A percentile compares a stretch with the other conserved stretches of the same genome.
Conservation (phyloP, 345 rosid species). For the Euphorbia tirucalli region DNA sequence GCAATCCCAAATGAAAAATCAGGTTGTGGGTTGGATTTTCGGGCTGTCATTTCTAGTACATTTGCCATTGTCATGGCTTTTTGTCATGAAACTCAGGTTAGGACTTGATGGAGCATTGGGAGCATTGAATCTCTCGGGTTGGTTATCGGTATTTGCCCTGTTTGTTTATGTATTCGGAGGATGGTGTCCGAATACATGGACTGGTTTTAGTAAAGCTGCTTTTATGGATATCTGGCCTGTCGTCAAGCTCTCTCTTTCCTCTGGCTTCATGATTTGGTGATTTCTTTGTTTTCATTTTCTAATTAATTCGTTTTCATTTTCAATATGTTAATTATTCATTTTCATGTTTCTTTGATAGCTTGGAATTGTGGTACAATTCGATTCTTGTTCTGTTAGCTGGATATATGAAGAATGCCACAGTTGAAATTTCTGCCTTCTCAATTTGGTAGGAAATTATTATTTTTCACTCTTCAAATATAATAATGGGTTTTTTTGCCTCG, state of each 20-base stretch:
- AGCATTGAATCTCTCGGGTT: constrained; percentile 27
- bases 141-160: constrained; percentile 22
- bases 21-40: constrained; percentile 30
- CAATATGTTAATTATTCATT: neutral
- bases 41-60: constrained; percentile 21
- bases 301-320: neutral
- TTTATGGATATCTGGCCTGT: constrained; percentile 48
- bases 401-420: constrained; percentile 55
- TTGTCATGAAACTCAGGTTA: constrained; percentile 22
- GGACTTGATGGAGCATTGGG: constrained; percentile 41
- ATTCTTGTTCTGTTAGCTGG: constrained; percentile 71
- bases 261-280: constrained; percentile 64
- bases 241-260: constrained; percentile 57
- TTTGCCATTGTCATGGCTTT: constrained; percentile 38
- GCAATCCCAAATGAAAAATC: constrained; percentile 40
- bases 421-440: constrained; percentile 73
- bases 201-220: constrained; percentile 50
- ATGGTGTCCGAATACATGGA: constrained; percentile 71
- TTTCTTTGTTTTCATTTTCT: neutral
- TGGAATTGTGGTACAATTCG: constrained; percentile 76
- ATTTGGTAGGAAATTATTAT: constrained; percentile 53
- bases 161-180: constrained; percentile 51
- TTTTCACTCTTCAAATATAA: too few species aligned
- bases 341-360: constrained; percentile 34
- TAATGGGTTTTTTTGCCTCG: too few species aligned